phyloP scores from a whole-genome alignment of 192 early-diverging fungal species.

The Bifiguratus adelaidae region DNA sequence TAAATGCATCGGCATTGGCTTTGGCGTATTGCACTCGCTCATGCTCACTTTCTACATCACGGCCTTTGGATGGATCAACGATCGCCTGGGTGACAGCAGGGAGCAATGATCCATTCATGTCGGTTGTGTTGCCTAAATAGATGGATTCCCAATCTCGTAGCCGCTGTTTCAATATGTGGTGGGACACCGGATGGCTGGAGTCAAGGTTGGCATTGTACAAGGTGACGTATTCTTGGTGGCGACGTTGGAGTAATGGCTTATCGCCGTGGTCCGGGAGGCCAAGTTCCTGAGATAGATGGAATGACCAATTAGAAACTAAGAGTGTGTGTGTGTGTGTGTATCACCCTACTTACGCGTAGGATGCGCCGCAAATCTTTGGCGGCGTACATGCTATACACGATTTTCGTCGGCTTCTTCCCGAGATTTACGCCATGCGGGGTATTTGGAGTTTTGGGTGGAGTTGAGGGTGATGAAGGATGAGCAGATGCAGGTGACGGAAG shows the following conservation, averaged over 20 bases:
- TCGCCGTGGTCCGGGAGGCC: constrained; percentile 31
- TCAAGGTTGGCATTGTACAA: constrained; percentile 34
- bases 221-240: constrained; percentile 30
- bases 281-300: constrained; percentile 11
- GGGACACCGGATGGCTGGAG: constrained; percentile 15
- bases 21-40: too few relatives aligned
- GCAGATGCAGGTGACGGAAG: neutral
- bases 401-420: constrained; percentile 21
- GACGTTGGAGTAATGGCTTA: constrained; percentile 15
- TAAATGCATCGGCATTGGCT: too few relatives aligned
- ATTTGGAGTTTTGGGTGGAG: neutral
- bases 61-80: too few relatives aligned
- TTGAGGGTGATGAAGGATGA: neutral
- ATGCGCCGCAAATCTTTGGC: constrained; percentile 25
- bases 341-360: constrained; percentile 14
- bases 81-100: too few relatives aligned
- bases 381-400: constrained; percentile 26
- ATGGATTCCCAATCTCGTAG: too few relatives aligned
- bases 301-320: too few relatives aligned
- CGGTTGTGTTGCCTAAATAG: too few relatives aligned
- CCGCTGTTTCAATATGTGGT: too few relatives aligned
- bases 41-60: too few relatives aligned
- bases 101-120: too few relatives aligned
- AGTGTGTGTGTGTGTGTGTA: too few relatives aligned
- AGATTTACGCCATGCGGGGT: neutral